These are phyloP conservation scores for Raffaelea arxii DNA, from an alignment of 2,329 filamentous ascomycete genomes.

Conservation along the genomic window DNA sequence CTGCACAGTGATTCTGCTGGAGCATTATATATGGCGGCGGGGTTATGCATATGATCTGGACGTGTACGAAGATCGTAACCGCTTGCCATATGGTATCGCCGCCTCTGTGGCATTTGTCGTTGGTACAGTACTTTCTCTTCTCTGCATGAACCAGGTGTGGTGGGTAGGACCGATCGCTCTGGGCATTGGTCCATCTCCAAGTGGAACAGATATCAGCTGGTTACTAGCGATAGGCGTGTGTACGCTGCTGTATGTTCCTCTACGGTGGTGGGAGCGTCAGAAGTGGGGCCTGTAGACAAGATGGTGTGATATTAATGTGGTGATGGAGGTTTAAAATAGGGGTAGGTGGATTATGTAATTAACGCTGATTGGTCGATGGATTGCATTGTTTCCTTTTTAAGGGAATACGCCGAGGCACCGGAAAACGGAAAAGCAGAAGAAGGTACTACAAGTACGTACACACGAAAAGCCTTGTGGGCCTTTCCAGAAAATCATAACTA, in stretches of 20 bases:
- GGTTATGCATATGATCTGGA: constrained; percentile 8
- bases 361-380: too few relatives aligned
- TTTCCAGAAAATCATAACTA: too few relatives aligned
- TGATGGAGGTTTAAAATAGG: too few relatives aligned
- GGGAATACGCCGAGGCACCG: too few relatives aligned
- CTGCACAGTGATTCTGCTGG: constrained; percentile 7
- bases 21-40: constrained; percentile 10
- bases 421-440: too few relatives aligned
- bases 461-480: too few relatives aligned
- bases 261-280: constrained; percentile 5
- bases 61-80: constrained; percentile 4
- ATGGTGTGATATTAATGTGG: too few relatives aligned
- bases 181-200: constrained; percentile 2
- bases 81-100: constrained; percentile 8
- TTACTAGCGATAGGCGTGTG: neutral
- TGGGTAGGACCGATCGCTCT: constrained; percentile 8
- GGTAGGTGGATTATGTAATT: too few relatives aligned
- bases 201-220: constrained; percentile 9
- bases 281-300: constrained; percentile 1
- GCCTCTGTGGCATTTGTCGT: constrained; percentile 6
- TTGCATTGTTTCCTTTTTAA: too few relatives aligned
- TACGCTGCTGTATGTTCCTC: constrained; percentile 3
- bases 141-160: constrained; percentile 10
- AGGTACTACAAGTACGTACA: too few relatives aligned
- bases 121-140: constrained; percentile 6